Base-by-base conservation (phyloP, 139 green algal genomes). In the Chlorella sp. region DNA sequence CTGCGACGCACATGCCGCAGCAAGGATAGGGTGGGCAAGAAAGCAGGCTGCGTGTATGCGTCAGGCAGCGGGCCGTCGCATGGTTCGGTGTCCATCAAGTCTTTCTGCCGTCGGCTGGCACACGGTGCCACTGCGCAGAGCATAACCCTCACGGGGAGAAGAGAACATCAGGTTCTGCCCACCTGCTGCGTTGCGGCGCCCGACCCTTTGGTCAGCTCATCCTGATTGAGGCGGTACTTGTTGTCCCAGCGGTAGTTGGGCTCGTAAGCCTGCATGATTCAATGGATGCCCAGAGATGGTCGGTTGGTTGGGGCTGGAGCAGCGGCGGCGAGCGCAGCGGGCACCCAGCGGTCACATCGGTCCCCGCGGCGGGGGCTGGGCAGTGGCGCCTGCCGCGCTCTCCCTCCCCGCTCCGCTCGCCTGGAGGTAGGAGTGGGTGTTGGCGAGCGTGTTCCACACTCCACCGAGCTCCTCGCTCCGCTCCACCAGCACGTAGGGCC, bases 381-480 rank as follows among this genome's bases (percentile, higher is more conserved):
- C 28, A n/a, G n/a, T 3, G 20, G 63, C 28, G 28, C 32, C 9
- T 17, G 2, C n/a, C 4, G 64, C 30, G 13, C 12, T 17, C 44
- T 20, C 64, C n/a, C 30, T 39, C 30, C 64, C 13, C 64, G 26
- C 30, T 6, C 1, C 64, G 13, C 63, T 39, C 28, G 34, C 85
- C 85, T 89, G 85, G n/a, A 89, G 82, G 38, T 69, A 79, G 26
- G 63, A 84, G 36, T 87, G 47, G 21, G 28, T 47, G 41, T 89
- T 89, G 28, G 85, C 85, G 15, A 88, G 63, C 38, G 65, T 89
- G 44, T 63, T 36, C 85, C 85, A 89, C 28, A 69, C 55, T 13
- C 85, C 85, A 28, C 85, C 85, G 17, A 88, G 78, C 51, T 83
- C 64, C 20, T 51, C 30, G 21, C 72, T 44, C 3, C 65, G 62